These are phyloP conservation scores for Grigorovia yakushimaensis DNA, from an alignment of 805 yeast genomes.

Conservation along the genomic window DNA sequence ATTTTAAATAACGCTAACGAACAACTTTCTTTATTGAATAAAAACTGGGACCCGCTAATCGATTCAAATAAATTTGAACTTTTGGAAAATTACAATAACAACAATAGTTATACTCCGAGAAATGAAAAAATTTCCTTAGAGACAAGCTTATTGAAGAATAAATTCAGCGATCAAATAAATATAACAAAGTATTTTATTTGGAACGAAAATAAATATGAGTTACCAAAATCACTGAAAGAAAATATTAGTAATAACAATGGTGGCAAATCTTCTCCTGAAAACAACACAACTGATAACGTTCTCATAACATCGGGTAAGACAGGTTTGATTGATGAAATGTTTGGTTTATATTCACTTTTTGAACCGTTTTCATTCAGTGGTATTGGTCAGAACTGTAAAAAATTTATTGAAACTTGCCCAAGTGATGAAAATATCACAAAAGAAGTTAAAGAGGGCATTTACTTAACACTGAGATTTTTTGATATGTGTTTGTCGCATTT, in stretches of 20 bases:
- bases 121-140: conserved; percentile 16
- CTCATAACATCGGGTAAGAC: conserved; percentile 2
- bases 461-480: conserved; percentile 22
- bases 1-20: conserved; percentile 12
- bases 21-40: conserved; percentile 10
- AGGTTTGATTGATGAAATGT: conserved; percentile 23
- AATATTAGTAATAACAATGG: not conserved
- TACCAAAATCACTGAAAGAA: not conserved
- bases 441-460: conserved; percentile 33
- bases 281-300: no score
- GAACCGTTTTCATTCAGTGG: conserved; percentile 24
- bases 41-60: conserved; percentile 17
- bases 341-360: conserved; percentile 25
- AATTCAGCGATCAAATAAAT: conserved; percentile 16
- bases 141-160: conserved; percentile 21
- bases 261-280: no score
- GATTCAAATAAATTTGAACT: conserved; percentile 3
- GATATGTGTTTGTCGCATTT: conserved; percentile 21
- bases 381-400: conserved; percentile 20
- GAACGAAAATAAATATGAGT: conserved; percentile 1
- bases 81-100: conserved; percentile 2
- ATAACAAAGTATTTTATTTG: conserved; percentile 16
- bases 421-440: conserved; percentile 24
- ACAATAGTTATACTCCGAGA: not conserved
- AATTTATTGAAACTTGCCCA: conserved; percentile 4